Evolutionary conservation across 495 filamentous ascomycete species (phyloP), one percentile per base, ranked within the genome.

Genomic region (Tuber calosporum): DNA sequence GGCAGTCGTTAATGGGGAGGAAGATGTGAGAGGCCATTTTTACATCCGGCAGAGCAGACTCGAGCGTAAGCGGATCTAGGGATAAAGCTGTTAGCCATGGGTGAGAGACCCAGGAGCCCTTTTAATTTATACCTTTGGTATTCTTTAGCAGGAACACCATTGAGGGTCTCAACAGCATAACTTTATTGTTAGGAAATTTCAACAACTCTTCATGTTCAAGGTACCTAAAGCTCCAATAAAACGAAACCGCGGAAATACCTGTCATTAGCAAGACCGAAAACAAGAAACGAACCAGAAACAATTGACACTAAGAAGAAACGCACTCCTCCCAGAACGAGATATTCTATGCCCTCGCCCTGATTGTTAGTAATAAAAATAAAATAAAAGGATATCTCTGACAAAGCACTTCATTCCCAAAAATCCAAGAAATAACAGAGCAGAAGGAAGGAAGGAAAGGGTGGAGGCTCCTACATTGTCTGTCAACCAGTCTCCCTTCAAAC

Each of bases 241-340:
- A 42, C 40, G 62, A 70, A 48, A 45, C 37, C 40, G 45, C 38
- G 62, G 53, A 30, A 39, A 42, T 67, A 48, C 42, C 26, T 41
- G 22, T 20, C 22, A 48, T 79, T 78, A 79, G 76, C 66, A 36
- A 41, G 26, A 69, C 67, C 67, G 13, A 71, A 41, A 73, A 42
- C 36, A n/a, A 20, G 19, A 68, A 73, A 66, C 34, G 69, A 67
- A 17, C 67, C 67, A 39, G 68, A 38, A 36, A 45, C 40, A 45
- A 40, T 58, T 58, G 43, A 66, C 38, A 77, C 66, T 39, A 38
- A 42, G 34, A 67, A 74, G 38, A 66, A 43, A 85, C 88, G 83
- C 89, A 97, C 89, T 97, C 95, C 87, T 97, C 92, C 94, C 95
- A 99, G 82, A 99, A 99, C 69, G 93, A 91, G 68, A 99, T 99